Percentiles rank a stretch among this genome's conserved stretches.
Conservation (phyloP, 2,329 filamentous ascomycete genomes). For the Xylariaceae sp. region DNA sequence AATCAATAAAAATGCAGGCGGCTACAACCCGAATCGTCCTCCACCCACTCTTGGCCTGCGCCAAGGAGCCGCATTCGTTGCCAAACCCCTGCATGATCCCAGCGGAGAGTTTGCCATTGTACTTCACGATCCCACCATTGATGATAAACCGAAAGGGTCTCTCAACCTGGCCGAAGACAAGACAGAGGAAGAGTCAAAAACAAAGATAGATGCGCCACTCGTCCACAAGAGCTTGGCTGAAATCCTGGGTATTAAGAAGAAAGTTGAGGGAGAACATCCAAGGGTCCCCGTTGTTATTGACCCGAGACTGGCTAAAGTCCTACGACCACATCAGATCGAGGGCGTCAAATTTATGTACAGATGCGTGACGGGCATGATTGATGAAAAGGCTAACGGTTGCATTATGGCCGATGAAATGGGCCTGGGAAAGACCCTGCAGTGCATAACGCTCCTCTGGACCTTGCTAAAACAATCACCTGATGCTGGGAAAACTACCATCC, state of each 20-base stretch:
- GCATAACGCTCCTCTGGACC: constrained; percentile 96
- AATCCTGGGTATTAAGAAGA: constrained; percentile 92
- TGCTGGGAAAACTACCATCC: constrained; percentile 90
- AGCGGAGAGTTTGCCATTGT: constrained; percentile 97
- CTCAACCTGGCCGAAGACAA: constrained; percentile 54
- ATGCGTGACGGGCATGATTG: constrained; percentile 93
- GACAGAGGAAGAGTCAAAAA: constrained; percentile 46
- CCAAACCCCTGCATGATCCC: constrained; percentile 90
- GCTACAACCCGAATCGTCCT: constrained; percentile 79
- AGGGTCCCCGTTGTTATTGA: constrained; percentile 98
- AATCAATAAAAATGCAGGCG: constrained; percentile 74
- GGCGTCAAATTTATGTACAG: constrained; percentile 97
- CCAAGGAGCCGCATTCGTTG: constrained; percentile 81
- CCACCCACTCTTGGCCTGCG: constrained; percentile 88
- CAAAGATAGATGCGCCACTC: constrained; percentile 75
- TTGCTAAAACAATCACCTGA: constrained; percentile 93
- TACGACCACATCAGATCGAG: constrained; percentile 96
- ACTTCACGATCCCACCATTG: constrained; percentile 90
- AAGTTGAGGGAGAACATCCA: constrained; percentile 78
- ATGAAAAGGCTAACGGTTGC: constrained; percentile 91
- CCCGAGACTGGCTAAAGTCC: constrained; percentile 82
- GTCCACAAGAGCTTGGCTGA: constrained; percentile 95
- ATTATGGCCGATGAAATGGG: constrained; percentile 99
- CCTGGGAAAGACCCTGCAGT: constrained; percentile 94
- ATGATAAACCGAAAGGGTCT: constrained; percentile 73